Base-by-base conservation (phyloP, 2,329 filamentous ascomycete species). In the Alternaria sp. region DNA sequence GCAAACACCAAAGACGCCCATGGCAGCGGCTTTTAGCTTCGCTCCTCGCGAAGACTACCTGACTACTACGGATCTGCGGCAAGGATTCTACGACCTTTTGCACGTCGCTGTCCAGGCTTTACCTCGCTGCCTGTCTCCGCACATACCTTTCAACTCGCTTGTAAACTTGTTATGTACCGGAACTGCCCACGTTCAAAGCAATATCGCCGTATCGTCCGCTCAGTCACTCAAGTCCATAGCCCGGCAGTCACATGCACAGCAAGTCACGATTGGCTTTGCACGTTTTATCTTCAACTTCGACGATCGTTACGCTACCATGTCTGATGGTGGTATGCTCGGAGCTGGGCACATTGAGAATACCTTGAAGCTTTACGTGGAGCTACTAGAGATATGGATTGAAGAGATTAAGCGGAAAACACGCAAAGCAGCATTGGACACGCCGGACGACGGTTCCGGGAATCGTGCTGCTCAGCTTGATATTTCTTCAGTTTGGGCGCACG, bases 251-350 rank as follows among this genome's bases (percentile, higher is more conserved):
- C 91, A 97, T 78, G 93, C 95, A 0, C 93, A 99, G 68, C 91
- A 95, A 76, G 95, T 99, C 3, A 97, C 93, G 0, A 97, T 96
- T 78, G 94, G 95, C 0, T 99, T 99, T 78, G 92, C 95, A 36
- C 86, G 93, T 26, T 99, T 98, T 78, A 99, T 99, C 52, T 99
- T 99, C 81, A 97, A 95, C 68, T 99, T 98, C 75, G 96, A 99
- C 76, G 93, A 96, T 66, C 88, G 93, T 24, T 99, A 99, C 76
- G 92, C 94, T 1, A 98, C 95, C 31, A 97, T 98, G 88, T 97
- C 93, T 9, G 95, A 99, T 72, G 95, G 96, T 31, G 95, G 95
- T 2, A 95, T 99, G 89, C 87, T 99, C 24, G 95, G 94, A 0
- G 89, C 92, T 33, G 91, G 90, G 4, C 95, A 99, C 72, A 97